Evolutionary conservation across 495 filamentous ascomycete genomes (phyloP).

Genomic region (Mycothermus thermophilus): DNA sequence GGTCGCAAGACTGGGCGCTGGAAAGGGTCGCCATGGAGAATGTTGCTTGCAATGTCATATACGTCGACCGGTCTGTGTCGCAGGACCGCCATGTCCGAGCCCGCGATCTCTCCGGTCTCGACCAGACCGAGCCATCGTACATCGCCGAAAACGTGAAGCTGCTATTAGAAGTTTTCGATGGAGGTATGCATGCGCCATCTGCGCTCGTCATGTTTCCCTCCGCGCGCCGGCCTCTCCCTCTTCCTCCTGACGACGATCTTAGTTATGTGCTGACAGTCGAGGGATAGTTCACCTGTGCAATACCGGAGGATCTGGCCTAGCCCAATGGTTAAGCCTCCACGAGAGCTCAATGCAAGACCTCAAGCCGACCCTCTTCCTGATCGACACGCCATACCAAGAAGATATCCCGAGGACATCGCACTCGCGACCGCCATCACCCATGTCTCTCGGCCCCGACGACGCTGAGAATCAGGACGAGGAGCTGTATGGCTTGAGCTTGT

Average conservation of each 20-base stretch:
- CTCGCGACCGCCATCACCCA: conserved; percentile 27
- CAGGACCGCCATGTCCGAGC: conserved; percentile 35
- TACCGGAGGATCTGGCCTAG: conserved; percentile 55
- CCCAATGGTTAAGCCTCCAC: conserved; percentile 52
- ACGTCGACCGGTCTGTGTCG: conserved; percentile 61
- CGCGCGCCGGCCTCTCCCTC: too few relatives aligned
- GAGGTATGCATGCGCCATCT: too few relatives aligned
- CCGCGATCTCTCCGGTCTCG: neutral
- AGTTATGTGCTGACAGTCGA: conserved; percentile 14
- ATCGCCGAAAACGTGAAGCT: conserved; percentile 34
- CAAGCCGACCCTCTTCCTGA: conserved; percentile 60
- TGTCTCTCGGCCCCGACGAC: conserved; percentile 24
- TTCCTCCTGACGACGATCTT: too few relatives aligned
- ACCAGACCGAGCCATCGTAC: conserved; percentile 19
- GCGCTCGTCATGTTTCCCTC: neutral
- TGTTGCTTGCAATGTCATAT: conserved; percentile 64
- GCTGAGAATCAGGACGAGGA: conserved; percentile 34
- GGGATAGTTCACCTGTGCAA: conserved; percentile 57
- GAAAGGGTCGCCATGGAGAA: conserved; percentile 45
- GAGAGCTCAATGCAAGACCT: conserved; percentile 46
- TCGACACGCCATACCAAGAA: conserved; percentile 52
- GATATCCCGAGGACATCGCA: conserved; percentile 23
- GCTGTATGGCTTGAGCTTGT: conserved; percentile 51
- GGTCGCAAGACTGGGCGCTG: conserved; percentile 37
- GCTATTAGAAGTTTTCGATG: conserved; percentile 35